Base-by-base conservation (phyloP, 768 basidiomycete species). In the Pleurotus ostreatus region DNA sequence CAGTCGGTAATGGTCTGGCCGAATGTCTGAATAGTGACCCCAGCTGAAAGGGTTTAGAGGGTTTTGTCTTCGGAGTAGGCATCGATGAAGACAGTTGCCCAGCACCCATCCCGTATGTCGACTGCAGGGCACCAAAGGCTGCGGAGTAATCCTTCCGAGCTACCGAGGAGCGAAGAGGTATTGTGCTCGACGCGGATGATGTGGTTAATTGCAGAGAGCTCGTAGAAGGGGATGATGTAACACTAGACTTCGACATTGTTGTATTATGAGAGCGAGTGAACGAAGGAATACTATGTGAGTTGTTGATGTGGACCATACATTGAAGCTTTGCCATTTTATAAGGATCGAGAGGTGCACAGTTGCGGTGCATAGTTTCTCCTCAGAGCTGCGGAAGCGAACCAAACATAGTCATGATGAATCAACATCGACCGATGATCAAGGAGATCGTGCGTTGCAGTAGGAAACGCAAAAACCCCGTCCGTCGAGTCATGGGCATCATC, bases 101-200 rank as follows among this genome's bases (percentile, higher is more conserved):
- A 53, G 37, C n/a, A 18, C 51, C 51, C 20, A 53, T n/a, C n/a
- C 51, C 51, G n/a, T 53, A 53, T 40, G 51, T 53, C 18, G 51
- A n/a, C 39, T 53, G 51, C 4, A 53, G 37, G n/a, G 51, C 34
- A n/a, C 16, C 51, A 22, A 53, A 53, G 22, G 51, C 51, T 6
- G 51, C 34, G 13, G 51, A 16, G 22, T 53, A 53, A 39, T 53
- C 51, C 20, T 52, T 52, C n/a, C 9, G 16, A 9, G 37, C 18
- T 22, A 9, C 41, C 11, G 51, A 53, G 12, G 51, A 53, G 38
- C 15, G 39, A 20, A 53, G 39, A 40, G 51, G 51, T 5, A n/a
- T 41, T n/a, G 39, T 22, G 51, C 51, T 53, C 39, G 51, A 53
- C 15, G 39, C 23, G 16, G 37, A 53, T 18, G 51, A 38, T 40